These are phyloP conservation scores for Sanghuangporus baumii DNA, from an alignment of 1,284 basidiomycete species.

Conservation along the genomic window DNA sequence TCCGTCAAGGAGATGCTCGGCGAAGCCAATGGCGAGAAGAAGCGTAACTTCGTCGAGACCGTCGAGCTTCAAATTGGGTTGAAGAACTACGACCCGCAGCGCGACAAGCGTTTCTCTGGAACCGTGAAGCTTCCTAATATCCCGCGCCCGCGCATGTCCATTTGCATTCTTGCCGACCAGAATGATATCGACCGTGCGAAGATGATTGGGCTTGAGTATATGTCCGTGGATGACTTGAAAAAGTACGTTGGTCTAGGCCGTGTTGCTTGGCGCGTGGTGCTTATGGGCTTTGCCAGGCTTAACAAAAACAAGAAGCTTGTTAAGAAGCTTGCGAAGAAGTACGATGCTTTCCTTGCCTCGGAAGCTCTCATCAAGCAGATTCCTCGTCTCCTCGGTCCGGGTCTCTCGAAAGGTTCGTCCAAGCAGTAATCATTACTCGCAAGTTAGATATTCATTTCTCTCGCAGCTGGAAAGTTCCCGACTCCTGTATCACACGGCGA, in stretches of 20 bases:
- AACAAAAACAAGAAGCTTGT: conserved; percentile 99
- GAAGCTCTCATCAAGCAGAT: conserved; percentile 99
- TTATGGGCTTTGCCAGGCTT: conserved; percentile 44
- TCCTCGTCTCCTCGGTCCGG: conserved; percentile 97
- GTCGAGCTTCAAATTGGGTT: conserved; percentile 96
- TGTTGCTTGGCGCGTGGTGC: neutral
- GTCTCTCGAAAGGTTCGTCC: conserved; percentile 89
- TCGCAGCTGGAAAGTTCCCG: conserved; percentile 95
- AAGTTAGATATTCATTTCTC: conserved; percentile 5
- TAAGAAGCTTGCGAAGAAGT: conserved; percentile 99
- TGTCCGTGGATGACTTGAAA: conserved; percentile 99
- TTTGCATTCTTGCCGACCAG: conserved; percentile 99
- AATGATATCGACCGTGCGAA: conserved; percentile 99
- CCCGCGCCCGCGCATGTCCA: conserved; percentile 97
- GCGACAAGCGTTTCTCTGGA: conserved; percentile 96
- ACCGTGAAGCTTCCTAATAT: conserved; percentile 96
- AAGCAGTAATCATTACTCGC: neutral
- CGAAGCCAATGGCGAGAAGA: conserved; percentile 77
- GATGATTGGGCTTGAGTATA: conserved; percentile 96
- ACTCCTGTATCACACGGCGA: conserved; percentile 93
- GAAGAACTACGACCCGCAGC: conserved; percentile 97
- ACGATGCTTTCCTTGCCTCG: conserved; percentile 98
- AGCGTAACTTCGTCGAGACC: conserved; percentile 88
- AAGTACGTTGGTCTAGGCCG: conserved; percentile 55
- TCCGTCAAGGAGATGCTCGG: conserved; percentile 83